Conservation (phyloP, 192 early-diverging fungal genomes). For the Coemansia reversa region DNA sequence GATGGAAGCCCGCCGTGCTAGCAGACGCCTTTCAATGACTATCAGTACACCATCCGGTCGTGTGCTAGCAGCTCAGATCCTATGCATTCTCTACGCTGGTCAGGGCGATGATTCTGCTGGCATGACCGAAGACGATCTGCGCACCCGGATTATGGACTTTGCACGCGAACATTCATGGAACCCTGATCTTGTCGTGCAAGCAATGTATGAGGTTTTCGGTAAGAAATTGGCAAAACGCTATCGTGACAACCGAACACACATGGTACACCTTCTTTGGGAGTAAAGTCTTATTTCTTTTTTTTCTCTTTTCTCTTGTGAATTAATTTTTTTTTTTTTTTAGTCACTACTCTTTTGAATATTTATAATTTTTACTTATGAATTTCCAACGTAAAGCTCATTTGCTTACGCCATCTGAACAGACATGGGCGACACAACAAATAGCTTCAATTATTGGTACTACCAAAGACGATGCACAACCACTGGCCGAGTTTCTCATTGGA, state of each 20-base stretch:
- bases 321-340: conserved; percentile 7
- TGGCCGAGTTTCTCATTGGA: conserved; percentile 36
- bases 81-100: conserved; percentile 45
- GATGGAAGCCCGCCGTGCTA: conserved; percentile 39
- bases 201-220: conserved; percentile 52
- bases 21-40: conserved; percentile 45
- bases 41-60: conserved; percentile 35
- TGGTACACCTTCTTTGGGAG: conserved; percentile 49
- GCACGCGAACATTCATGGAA: conserved; percentile 50
- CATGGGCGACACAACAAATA: conserved; percentile 42
- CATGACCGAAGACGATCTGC: conserved; percentile 46
- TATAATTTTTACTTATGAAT: too few species aligned
- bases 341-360: conserved; percentile 4
- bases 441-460: conserved; percentile 41
- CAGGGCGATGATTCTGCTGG: conserved; percentile 23
- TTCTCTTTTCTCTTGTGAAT: neutral
- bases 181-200: conserved; percentile 49
- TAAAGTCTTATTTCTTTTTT: conserved; percentile 3
- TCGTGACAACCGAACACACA: conserved; percentile 44
- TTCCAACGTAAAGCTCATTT: neutral
- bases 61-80: conserved; percentile 48
- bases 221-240: conserved; percentile 49
- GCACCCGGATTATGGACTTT: conserved; percentile 44
- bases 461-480: conserved; percentile 31
- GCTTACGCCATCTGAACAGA: conserved; percentile 25